Base-by-base conservation (phyloP, 192 early-diverging fungal genomes). In the Coemansia sp. region DNA sequence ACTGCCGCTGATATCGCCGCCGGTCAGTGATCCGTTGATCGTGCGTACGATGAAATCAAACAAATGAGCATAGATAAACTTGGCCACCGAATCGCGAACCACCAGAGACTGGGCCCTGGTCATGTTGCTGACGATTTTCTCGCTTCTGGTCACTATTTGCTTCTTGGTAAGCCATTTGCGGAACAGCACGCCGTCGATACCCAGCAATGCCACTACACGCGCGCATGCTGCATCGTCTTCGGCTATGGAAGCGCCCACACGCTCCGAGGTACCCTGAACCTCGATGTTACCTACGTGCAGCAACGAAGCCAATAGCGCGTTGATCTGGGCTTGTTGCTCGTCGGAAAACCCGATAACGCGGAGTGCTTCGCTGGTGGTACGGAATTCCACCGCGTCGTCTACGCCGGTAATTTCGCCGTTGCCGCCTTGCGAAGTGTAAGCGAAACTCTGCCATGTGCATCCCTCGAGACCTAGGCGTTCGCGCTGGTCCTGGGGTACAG, bases 21-120 rank as follows among this genome's bases (percentile, higher is more conserved):
- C 68, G 6, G 66, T 59, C 49, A 99, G 85, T 75, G 92, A 91
- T 49, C 75, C 72, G 78, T 99, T 99, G 82, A 94, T 89, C 34
- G 93, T 86, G 64, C 87, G 87, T 42, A 98, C 95, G 17, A 99
- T 76, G 94, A 96, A 99, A 64, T 98, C 96, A 61, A 99, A 99
- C 34, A 99, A 81, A 64, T 91, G 89, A 4, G 92, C 89, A 83
- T 99, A 99, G 64, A 99, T 88, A 75, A 94, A 97, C 80, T 98
- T 98, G 33, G 97, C 95, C 38, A 99, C 90, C 32, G 94, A 95
- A 71, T 99, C 97, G 22, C 92, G 83, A 17, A 92, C 91, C 20
- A 91, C 86, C 50, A 83, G 75, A 50, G 93, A 91, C 75, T 94
- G 91, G 20, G 85, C 75, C 10, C 76, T 76, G 64, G 84, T 93